Percentiles rank a stretch among this genome's conserved stretches.
Evolutionary conservation across 495 filamentous ascomycete species (phyloP).

Genomic region (Delitschia confertaspora): DNA sequence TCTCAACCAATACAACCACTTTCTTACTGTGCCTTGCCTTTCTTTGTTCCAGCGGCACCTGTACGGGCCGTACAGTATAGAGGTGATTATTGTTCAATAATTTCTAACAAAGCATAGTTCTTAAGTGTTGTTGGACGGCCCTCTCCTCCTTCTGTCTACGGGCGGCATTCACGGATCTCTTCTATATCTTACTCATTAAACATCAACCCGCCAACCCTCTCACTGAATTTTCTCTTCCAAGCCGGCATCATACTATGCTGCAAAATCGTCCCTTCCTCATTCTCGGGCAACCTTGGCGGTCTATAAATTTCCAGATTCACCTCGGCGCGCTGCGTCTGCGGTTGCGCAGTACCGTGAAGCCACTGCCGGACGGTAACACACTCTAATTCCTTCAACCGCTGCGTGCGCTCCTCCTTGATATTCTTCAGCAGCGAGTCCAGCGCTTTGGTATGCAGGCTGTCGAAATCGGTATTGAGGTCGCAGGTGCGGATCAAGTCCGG

Average conservation of each 20-base stretch:
- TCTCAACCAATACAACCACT: too few species aligned
- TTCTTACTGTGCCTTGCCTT: too few species aligned
- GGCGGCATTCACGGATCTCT: too few species aligned
- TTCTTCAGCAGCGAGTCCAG: slow-evolving; percentile 10
- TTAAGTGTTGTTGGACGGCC: too few species aligned
- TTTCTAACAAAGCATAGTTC: too few species aligned
- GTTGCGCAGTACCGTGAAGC: neutral
- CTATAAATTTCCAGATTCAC: slow-evolving; percentile 2
- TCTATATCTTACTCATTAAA: too few species aligned
- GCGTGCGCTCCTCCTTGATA: slow-evolving; percentile 1
- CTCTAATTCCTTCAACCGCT: slow-evolving; percentile 2
- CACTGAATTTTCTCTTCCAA: slow-evolving; percentile 10
- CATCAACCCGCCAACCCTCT: slow-evolving; percentile 3
- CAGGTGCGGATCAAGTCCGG: neutral
- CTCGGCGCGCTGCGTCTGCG: neutral
- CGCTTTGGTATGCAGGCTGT: neutral
- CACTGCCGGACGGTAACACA: slow-evolving; percentile 6
- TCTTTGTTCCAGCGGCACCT: too few species aligned
- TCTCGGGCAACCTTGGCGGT: neutral
- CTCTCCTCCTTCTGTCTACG: too few species aligned
- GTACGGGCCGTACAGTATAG: too few species aligned
- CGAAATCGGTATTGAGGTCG: slow-evolving; percentile 10
- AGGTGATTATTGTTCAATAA: too few species aligned
- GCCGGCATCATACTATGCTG: slow-evolving; percentile 2
- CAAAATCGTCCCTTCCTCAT: neutral